phyloP scores from a whole-genome alignment of 352 stramenopile species.

The Hyaloperonospora arabidopsidis region DNA sequence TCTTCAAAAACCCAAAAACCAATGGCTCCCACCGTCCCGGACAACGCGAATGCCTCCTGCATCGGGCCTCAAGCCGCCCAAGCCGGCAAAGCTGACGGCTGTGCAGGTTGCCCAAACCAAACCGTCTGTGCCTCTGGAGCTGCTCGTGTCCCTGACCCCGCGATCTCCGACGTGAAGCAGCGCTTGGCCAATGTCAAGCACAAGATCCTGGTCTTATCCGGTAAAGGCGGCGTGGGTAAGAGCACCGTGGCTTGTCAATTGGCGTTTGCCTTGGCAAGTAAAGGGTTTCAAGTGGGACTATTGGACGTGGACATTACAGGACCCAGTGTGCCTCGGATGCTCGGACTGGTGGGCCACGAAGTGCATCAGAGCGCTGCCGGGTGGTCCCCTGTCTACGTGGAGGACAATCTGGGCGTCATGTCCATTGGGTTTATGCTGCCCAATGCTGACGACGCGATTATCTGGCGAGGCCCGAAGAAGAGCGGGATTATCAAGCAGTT shows the following conservation, averaged over 20 bases:
- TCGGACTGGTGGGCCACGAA: slow-evolving; percentile 86
- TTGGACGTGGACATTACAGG: slow-evolving; percentile 99
- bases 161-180: slow-evolving; percentile 84
- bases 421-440: slow-evolving; percentile 99
- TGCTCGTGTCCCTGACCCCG: slow-evolving; percentile 77
- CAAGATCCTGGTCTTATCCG: slow-evolving; percentile 97
- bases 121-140: slow-evolving; percentile 90
- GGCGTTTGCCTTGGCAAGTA: slow-evolving; percentile 90
- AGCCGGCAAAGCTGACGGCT: slow-evolving; percentile 92
- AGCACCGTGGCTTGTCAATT: slow-evolving; percentile 98
- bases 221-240: slow-evolving; percentile 99
- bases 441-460: slow-evolving; percentile 96
- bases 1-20: no score
- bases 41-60: slow-evolving; percentile 85
- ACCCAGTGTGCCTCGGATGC: slow-evolving; percentile 96
- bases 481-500: slow-evolving; percentile 99
- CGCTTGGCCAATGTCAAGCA: slow-evolving; percentile 86
- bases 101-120: slow-evolving; percentile 97
- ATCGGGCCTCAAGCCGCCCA: slow-evolving; percentile 91
- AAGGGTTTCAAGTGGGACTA: slow-evolving; percentile 94
- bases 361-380: slow-evolving; percentile 97
- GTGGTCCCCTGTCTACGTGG: slow-evolving; percentile 99
- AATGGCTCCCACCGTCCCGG: slow-evolving; percentile 41
- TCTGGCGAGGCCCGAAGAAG: slow-evolving; percentile 99
- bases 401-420: slow-evolving; percentile 98